Conservation (phyloP, 1,139 yeast genomes). For the Lodderomyces beijingensis region DNA sequence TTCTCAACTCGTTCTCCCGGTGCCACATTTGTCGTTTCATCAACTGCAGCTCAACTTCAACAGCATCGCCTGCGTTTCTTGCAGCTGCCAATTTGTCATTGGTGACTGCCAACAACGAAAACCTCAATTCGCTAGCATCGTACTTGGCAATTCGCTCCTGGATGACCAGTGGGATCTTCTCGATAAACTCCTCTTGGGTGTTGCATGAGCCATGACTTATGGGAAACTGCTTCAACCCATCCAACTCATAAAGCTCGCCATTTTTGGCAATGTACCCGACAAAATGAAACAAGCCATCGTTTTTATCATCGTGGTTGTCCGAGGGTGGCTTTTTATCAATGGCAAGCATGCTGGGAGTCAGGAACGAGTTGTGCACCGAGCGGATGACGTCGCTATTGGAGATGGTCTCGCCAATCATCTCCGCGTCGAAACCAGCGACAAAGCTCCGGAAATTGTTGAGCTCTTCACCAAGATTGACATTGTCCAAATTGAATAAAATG, state of each 20-base stretch:
- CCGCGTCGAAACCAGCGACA: constrained; percentile 53
- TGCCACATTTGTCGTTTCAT: constrained; percentile 36
- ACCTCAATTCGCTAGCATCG: constrained; percentile 48
- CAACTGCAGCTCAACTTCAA: constrained; percentile 24
- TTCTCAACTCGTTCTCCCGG: constrained; percentile 43
- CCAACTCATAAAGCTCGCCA: constrained; percentile 58
- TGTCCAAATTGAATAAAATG: constrained; percentile 40
- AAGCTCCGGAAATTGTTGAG: constrained; percentile 48
- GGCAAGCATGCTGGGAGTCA: constrained; percentile 45
- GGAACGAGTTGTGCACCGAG: constrained; percentile 58
- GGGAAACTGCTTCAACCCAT: constrained; percentile 60
- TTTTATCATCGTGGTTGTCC: constrained; percentile 31
- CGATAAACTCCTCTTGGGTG: constrained; percentile 38
- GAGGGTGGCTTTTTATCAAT: constrained; percentile 35
- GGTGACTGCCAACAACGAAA: constrained; percentile 56
- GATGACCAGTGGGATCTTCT: constrained; percentile 41
- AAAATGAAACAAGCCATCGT: constrained; percentile 61
- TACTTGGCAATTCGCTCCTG: constrained; percentile 44
- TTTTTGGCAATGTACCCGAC: constrained; percentile 49
- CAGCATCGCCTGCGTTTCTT: constrained; percentile 34
- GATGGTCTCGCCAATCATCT: constrained; percentile 58
- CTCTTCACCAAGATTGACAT: constrained; percentile 47
- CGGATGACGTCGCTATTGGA: constrained; percentile 60
- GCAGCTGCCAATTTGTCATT: constrained; percentile 44
- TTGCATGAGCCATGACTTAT: constrained; percentile 47